Percentiles rank a stretch among this genome's conserved stretches.
These are phyloP conservation scores for Schizothecium vesticola DNA, from an alignment of 495 filamentous ascomycete genomes.

Conservation along the genomic window DNA sequence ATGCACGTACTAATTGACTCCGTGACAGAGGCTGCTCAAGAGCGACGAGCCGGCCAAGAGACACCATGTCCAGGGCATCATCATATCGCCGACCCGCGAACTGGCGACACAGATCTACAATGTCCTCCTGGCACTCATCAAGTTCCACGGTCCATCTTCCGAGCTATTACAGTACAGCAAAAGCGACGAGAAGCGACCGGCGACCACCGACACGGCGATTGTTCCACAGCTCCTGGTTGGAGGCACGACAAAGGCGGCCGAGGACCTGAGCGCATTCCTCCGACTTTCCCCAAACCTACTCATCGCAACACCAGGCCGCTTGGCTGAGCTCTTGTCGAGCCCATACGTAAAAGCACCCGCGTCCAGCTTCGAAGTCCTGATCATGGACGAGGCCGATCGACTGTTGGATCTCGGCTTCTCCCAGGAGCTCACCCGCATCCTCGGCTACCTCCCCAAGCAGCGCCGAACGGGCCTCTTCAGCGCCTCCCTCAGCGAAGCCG, in stretches of 20 bases:
- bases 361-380: slow-evolving; percentile 81
- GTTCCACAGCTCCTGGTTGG: slow-evolving; percentile 84
- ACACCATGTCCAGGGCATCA: slow-evolving; percentile 82
- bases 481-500: slow-evolving; percentile 83
- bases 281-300: slow-evolving; percentile 77
- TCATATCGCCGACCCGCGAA: slow-evolving; percentile 90
- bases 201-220: slow-evolving; percentile 51
- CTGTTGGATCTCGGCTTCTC: slow-evolving; percentile 94
- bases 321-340: slow-evolving; percentile 84
- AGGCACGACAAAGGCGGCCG: slow-evolving; percentile 72
- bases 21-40: slow-evolving; percentile 57
- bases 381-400: slow-evolving; percentile 91
- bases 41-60: slow-evolving; percentile 68
- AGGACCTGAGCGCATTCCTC: slow-evolving; percentile 79
- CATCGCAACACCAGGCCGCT: slow-evolving; percentile 80
- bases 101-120: slow-evolving; percentile 84
- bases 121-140: slow-evolving; percentile 69
- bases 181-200: slow-evolving; percentile 47
- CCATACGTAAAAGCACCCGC: slow-evolving; percentile 84
- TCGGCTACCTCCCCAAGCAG: slow-evolving; percentile 84
- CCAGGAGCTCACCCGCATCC: slow-evolving; percentile 78
- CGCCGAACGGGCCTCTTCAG: slow-evolving; percentile 90
- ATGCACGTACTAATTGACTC: neutral
- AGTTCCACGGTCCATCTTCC: slow-evolving; percentile 76
- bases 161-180: slow-evolving; percentile 48